phyloP scores from a whole-genome alignment of 1,139 yeast genomes.

The Lizanozyma gosingica region DNA sequence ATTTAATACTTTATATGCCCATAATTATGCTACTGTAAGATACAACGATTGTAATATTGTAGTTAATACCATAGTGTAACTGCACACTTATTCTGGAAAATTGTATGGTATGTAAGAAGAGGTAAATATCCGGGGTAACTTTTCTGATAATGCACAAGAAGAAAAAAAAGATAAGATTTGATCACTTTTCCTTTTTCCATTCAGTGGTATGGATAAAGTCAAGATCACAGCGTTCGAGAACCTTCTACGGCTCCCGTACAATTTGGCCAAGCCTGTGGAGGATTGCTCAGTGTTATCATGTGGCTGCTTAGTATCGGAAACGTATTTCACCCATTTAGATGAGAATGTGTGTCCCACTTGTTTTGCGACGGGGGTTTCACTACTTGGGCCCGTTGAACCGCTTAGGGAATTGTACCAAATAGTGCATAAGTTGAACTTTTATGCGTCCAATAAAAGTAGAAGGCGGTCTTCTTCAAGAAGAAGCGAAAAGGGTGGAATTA shows the following conservation, averaged over 20 bases:
- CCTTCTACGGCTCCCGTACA: background rate
- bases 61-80: too few relatives aligned
- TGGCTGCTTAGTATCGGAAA: slow-evolving; percentile 64
- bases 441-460: background rate
- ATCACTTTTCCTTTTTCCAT: too few relatives aligned
- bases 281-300: slow-evolving; percentile 58
- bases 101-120: too few relatives aligned
- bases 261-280: slow-evolving; percentile 9
- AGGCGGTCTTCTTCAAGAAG: background rate
- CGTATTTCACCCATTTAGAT: slow-evolving; percentile 8
- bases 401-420: slow-evolving; percentile 41
- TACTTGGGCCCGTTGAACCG: slow-evolving; percentile 43
- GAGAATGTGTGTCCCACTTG: slow-evolving; percentile 42
- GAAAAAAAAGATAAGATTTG: too few relatives aligned
- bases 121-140: too few relatives aligned
- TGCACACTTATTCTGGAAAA: too few relatives aligned
- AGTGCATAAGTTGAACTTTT: slow-evolving; percentile 14
- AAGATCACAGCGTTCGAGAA: background rate
- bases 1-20: too few relatives aligned
- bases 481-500: background rate
- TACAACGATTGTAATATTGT: too few relatives aligned
- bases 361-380: slow-evolving; percentile 16
- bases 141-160: too few relatives aligned
- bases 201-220: background rate
- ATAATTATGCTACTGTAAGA: too few relatives aligned